These are phyloP conservation scores for Tolypocladium endophyticum DNA, from an alignment of 2,329 filamentous ascomycete genomes.

Conservation along the genomic window DNA sequence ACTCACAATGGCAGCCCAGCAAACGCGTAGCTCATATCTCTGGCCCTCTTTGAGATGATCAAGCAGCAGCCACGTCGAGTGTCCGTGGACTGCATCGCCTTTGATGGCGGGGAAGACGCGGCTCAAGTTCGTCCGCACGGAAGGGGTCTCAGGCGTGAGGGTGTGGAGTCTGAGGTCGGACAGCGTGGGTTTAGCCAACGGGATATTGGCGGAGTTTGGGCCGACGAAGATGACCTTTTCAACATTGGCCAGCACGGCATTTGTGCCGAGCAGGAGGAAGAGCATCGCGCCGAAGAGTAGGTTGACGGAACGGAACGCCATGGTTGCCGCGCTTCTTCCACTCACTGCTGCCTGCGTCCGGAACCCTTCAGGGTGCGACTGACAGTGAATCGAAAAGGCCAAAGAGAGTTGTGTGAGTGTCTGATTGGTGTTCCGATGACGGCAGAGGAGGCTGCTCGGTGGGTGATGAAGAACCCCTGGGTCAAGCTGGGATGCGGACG, in stretches of 20 bases:
- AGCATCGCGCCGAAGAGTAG: background rate
- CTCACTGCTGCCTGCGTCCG: background rate
- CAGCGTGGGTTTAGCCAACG: slow-evolving; percentile 25
- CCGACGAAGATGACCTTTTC: slow-evolving; percentile 87
- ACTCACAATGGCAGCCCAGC: slow-evolving; percentile 86
- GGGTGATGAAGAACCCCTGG: background rate
- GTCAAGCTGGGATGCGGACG: background rate
- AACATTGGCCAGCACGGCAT: slow-evolving; percentile 52
- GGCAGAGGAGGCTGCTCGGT: background rate
- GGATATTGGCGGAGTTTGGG: slow-evolving; percentile 47
- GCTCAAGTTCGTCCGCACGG: slow-evolving; percentile 52
- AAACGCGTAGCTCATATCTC: slow-evolving; percentile 84
- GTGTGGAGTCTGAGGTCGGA: slow-evolving; percentile 51
- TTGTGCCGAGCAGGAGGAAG: slow-evolving; percentile 7
- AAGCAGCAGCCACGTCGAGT: slow-evolving; percentile 70
- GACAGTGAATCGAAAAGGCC: background rate
- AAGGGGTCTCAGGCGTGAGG: slow-evolving; percentile 47
- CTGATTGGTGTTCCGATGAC: background rate
- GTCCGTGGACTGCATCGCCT: slow-evolving; percentile 36
- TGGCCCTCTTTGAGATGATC: slow-evolving; percentile 57
- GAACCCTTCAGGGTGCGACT: background rate
- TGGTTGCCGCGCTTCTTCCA: background rate
- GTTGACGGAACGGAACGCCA: background rate
- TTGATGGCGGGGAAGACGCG: slow-evolving; percentile 54
- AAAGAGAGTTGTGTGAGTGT: too few relatives aligned